phyloP scores from a whole-genome alignment of 495 filamentous ascomycete species.

The Penicillium pancosmium region DNA sequence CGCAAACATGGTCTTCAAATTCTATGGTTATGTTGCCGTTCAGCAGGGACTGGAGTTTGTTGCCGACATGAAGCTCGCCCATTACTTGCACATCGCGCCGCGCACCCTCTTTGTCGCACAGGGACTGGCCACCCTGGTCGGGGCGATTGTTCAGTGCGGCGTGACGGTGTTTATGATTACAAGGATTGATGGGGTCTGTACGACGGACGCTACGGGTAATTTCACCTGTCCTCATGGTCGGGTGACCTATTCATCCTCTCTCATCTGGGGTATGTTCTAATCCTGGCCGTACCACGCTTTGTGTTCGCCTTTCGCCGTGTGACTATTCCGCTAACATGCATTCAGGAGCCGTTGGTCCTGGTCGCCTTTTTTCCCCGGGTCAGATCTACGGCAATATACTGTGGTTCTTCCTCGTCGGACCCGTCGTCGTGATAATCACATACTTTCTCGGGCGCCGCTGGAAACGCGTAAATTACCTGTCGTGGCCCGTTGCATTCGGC shows the following conservation, averaged over 20 bases:
- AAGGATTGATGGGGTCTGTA: constrained; percentile 64
- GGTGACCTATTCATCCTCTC: constrained; percentile 69
- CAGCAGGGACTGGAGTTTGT: constrained; percentile 59
- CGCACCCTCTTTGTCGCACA: constrained; percentile 70
- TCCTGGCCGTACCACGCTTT: not conserved
- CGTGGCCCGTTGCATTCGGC: constrained; percentile 70
- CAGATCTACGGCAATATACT: constrained; percentile 67
- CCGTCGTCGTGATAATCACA: constrained; percentile 56
- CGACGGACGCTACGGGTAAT: constrained; percentile 58
- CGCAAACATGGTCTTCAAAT: constrained; percentile 76
- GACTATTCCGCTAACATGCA: not conserved
- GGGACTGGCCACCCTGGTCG: constrained; percentile 65
- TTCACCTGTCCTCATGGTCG: constrained; percentile 70
- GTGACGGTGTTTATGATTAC: constrained; percentile 68
- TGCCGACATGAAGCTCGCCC: constrained; percentile 75
- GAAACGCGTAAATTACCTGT: constrained; percentile 56
- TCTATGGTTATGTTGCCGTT: constrained; percentile 73
- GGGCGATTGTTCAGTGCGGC: constrained; percentile 66
- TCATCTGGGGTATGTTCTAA: constrained; percentile 63
- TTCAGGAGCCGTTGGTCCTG: constrained; percentile 60
- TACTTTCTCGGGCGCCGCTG: constrained; percentile 58
- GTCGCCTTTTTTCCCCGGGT: constrained; percentile 67
- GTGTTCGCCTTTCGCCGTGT: not conserved
- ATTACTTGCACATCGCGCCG: constrained; percentile 77
- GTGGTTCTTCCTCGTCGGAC: constrained; percentile 65